Evolutionary conservation across 2,329 filamentous ascomycete species (phyloP).

Genomic region (Scytalidium lignicola): DNA sequence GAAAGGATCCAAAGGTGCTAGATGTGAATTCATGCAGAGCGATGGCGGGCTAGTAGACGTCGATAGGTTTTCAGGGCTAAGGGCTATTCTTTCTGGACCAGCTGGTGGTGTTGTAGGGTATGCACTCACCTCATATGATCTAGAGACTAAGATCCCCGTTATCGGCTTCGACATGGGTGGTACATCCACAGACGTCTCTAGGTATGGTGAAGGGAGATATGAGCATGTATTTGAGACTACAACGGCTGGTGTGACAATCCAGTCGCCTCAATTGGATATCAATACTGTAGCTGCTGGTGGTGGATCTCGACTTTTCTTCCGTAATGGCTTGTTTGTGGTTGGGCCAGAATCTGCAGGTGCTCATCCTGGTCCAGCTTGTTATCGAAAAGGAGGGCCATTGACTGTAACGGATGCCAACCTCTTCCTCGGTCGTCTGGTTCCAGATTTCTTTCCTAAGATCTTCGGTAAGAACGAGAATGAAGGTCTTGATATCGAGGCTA

Average conservation of each 20-base stretch:
- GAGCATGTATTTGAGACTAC: conserved; percentile 95
- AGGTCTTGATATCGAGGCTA: conserved; percentile 70
- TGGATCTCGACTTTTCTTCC: conserved; percentile 79
- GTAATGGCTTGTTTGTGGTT: conserved; percentile 84
- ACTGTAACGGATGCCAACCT: conserved; percentile 94
- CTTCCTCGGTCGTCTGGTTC: conserved; percentile 75
- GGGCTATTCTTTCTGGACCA: conserved; percentile 80
- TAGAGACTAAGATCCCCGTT: conserved; percentile 73
- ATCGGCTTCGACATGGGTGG: conserved; percentile 97
- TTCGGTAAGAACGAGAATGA: conserved; percentile 87
- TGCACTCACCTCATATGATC: conserved; percentile 84
- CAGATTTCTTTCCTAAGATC: conserved; percentile 92
- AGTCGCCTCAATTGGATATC: conserved; percentile 88
- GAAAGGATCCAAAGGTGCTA: conserved; percentile 59
- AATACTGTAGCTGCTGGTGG: conserved; percentile 93
- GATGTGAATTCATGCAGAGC: conserved; percentile 95
- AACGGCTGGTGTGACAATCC: conserved; percentile 89
- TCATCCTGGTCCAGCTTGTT: conserved; percentile 86
- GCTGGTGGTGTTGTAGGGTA: conserved; percentile 91
- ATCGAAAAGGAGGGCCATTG: conserved; percentile 80
- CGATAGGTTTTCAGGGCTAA: conserved; percentile 75
- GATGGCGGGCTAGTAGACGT: conserved; percentile 60
- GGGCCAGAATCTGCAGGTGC: conserved; percentile 86
- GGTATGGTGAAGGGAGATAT: conserved; percentile 79
- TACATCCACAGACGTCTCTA: conserved; percentile 85